phyloP scores from a whole-genome alignment of 257 asterid genomes.

The Striga asiatica region DNA sequence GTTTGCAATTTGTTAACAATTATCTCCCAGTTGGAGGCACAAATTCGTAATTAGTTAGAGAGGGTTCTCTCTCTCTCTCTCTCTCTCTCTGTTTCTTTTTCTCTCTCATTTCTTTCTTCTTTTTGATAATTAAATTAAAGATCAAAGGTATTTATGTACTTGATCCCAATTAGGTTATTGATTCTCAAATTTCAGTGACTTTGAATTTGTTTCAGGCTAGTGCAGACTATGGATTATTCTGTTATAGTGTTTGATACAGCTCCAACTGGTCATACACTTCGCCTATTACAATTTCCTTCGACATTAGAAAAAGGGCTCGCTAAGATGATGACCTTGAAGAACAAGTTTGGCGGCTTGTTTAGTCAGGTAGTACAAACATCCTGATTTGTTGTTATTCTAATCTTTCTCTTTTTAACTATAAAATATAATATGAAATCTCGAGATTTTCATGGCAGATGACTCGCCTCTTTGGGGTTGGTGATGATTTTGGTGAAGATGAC shows the following conservation, averaged over 20 bases:
- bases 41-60: too few species aligned
- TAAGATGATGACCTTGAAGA: slow-evolving; percentile 87
- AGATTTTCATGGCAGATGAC: slow-evolving; percentile 55
- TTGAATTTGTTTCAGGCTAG: slow-evolving; percentile 51
- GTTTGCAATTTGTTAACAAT: too few species aligned
- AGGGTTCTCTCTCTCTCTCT: too few species aligned
- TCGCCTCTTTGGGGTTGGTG: slow-evolving; percentile 64
- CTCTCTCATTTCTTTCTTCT: too few species aligned
- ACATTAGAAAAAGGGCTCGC: slow-evolving; percentile 89
- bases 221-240: slow-evolving; percentile 97
- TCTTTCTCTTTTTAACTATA: too few species aligned
- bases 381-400: not conserved
- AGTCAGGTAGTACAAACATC: slow-evolving; percentile 44
- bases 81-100: too few species aligned
- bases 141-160: too few species aligned
- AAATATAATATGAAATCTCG: not conserved
- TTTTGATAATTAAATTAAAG: too few species aligned
- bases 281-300: slow-evolving; percentile 88
- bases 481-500: slow-evolving; percentile 81
- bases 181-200: slow-evolving; percentile 1
- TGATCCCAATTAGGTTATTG: not conserved
- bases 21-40: too few species aligned
- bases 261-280: slow-evolving; percentile 98
- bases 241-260: slow-evolving; percentile 97
- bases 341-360: slow-evolving; percentile 82